Evolutionary conservation across 805 yeast genomes (phyloP).

Genomic region (Metschnikowia baotianmanensis): DNA sequence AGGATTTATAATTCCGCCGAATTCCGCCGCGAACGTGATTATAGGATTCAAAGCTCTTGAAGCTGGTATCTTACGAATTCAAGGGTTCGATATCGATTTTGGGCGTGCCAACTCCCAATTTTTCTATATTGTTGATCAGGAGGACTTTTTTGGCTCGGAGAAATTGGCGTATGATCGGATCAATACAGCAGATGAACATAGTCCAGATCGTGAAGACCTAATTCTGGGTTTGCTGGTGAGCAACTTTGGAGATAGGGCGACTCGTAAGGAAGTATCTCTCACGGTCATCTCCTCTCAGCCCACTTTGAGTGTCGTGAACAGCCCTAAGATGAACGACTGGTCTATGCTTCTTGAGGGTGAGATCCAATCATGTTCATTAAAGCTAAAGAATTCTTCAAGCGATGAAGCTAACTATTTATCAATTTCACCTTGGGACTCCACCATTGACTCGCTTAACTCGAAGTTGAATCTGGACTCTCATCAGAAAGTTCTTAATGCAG

Average conservation of each 20-base stretch:
- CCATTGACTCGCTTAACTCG: constrained; percentile 60
- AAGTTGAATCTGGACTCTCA: constrained; percentile 39
- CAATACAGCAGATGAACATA: background rate
- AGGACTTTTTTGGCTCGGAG: constrained; percentile 16
- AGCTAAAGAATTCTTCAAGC: constrained; percentile 55
- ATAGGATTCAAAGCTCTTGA: constrained; percentile 48
- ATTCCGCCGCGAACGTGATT: constrained; percentile 34
- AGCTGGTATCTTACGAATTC: constrained; percentile 48
- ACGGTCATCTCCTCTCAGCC: constrained; percentile 57
- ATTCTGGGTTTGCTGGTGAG: constrained; percentile 27
- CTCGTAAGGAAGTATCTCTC: constrained; percentile 22
- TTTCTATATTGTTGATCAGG: constrained; percentile 40
- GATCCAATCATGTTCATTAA: constrained; percentile 45
- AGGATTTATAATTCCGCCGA: constrained; percentile 26
- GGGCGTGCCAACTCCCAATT: constrained; percentile 48
- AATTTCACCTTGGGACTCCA: constrained; percentile 69
- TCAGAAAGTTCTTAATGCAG: constrained; percentile 35
- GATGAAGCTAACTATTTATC: constrained; percentile 56
- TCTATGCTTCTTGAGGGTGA: constrained; percentile 85
- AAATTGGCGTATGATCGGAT: constrained; percentile 9
- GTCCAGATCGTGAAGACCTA: constrained; percentile 15
- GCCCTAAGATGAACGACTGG: constrained; percentile 61
- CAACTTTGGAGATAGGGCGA: constrained; percentile 18
- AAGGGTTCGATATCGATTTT: constrained; percentile 51
- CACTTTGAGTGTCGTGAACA: constrained; percentile 47